phyloP scores from a whole-genome alignment of 2,329 filamentous ascomycete species.

The Malbranchea cinnamomea region DNA sequence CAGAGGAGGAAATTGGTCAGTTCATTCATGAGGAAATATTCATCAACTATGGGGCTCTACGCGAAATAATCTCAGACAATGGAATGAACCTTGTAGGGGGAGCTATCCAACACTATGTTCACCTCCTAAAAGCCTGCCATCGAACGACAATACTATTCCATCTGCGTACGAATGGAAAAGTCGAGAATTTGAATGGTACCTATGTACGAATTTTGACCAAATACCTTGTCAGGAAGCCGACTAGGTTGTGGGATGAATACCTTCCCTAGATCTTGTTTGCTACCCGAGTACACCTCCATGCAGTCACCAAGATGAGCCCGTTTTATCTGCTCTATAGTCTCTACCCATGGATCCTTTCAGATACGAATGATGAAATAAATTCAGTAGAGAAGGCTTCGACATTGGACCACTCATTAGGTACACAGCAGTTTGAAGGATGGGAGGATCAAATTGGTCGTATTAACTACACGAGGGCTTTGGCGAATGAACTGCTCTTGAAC shows the following conservation, averaged over 20 bases:
- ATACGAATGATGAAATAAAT: conserved; percentile 1
- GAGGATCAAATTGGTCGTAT: background rate
- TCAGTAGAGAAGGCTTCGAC: background rate
- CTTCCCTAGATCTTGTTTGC: conserved; percentile 1
- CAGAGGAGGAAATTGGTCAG: background rate
- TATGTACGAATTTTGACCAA: background rate
- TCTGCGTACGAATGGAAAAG: conserved; percentile 3
- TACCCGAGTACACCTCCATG: background rate
- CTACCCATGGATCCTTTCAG: background rate
- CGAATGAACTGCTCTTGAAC: conserved; percentile 5
- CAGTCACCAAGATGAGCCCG: background rate
- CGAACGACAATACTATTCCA: conserved; percentile 2
- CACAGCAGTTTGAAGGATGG: background rate
- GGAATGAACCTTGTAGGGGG: background rate
- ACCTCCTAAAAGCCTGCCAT: background rate
- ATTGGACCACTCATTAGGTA: too few relatives aligned
- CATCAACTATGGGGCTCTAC: conserved; percentile 2
- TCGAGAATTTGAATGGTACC: conserved; percentile 4
- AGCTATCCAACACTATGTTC: conserved; percentile 3
- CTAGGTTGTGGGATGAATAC: conserved; percentile 3
- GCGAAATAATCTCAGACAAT: conserved; percentile 4
- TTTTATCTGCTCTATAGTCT: conserved; percentile 1
- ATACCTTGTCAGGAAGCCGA: conserved; percentile 2
- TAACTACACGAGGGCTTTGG: background rate
- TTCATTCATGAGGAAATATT: conserved; percentile 5